Conservation (phyloP, 345 rosid species). For the Melastoma malabathricum region DNA sequence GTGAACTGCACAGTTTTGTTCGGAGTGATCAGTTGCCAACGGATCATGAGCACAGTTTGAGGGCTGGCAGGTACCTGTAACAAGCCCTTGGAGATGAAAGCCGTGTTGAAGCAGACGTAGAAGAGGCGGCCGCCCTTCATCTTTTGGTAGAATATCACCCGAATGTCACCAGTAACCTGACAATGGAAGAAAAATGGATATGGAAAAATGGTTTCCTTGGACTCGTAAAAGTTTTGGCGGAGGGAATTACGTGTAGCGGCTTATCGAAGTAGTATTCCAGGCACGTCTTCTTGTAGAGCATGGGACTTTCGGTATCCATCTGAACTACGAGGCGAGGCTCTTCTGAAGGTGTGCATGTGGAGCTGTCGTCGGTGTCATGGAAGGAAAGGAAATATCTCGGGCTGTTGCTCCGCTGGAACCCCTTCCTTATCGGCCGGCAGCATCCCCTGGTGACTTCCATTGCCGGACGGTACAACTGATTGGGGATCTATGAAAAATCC, state of each 20-base stretch:
- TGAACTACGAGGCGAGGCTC: constrained; percentile 55
- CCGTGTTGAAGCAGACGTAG: constrained; percentile 78
- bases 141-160: constrained; percentile 74
- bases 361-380: constrained; percentile 21
- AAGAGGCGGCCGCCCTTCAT: constrained; percentile 84
- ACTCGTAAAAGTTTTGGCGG: constrained; percentile 1
- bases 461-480: constrained; percentile 55
- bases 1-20: constrained; percentile 31
- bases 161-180: constrained; percentile 66
- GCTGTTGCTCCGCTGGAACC: constrained; percentile 34
- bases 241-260: constrained; percentile 49
- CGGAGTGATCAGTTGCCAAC: no score
- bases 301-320: constrained; percentile 86
- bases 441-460: constrained; percentile 56
- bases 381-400: constrained; percentile 57
- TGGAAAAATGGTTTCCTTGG: no score
- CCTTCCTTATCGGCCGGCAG: constrained; percentile 55
- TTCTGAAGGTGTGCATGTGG: constrained; percentile 18
- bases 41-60: no score
- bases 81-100: constrained; percentile 70
- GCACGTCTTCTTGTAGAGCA: constrained; percentile 71
- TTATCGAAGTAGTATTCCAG: constrained; percentile 62
- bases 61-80: constrained; percentile 40
- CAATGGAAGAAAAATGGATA: no score
- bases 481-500: constrained; percentile 24